These are phyloP conservation scores for Ogataea corticis DNA, from an alignment of 805 yeast species.

Conservation along the genomic window DNA sequence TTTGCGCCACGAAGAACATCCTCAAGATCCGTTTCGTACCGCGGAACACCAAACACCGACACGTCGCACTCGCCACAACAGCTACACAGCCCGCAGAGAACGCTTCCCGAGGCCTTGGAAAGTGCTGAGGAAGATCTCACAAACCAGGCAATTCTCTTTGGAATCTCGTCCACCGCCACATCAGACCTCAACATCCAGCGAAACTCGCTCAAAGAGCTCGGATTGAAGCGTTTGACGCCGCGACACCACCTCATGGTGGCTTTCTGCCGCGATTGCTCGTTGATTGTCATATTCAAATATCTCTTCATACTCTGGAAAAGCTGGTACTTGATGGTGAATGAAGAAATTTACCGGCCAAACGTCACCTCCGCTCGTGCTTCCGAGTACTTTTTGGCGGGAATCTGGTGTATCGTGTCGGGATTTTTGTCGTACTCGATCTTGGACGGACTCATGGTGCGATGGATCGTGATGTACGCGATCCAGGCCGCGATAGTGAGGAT, in stretches of 20 bases:
- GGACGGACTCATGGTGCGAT: constrained; percentile 87
- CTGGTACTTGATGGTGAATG: constrained; percentile 27
- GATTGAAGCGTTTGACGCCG: constrained; percentile 71
- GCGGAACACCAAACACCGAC: too few species aligned
- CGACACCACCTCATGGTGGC: constrained; percentile 76
- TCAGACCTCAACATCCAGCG: constrained; percentile 29
- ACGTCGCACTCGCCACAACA: constrained; percentile 3
- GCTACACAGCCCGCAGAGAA: constrained; percentile 9
- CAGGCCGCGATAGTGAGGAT: constrained; percentile 87
- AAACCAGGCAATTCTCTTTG: constrained; percentile 25
- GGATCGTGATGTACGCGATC: constrained; percentile 89
- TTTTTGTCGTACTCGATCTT: constrained; percentile 80
- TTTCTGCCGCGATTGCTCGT: constrained; percentile 73
- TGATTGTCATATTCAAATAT: constrained; percentile 37
- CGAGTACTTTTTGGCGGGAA: constrained; percentile 76
- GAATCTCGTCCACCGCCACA: constrained; percentile 30
- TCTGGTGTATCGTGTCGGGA: constrained; percentile 93
- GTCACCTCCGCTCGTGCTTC: constrained; percentile 64
- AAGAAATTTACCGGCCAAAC: constrained; percentile 26
- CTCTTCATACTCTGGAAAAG: constrained; percentile 27
- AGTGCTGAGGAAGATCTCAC: constrained; percentile 12
- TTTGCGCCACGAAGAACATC: neutral
- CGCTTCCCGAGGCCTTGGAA: constrained; percentile 6
- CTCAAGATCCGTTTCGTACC: neutral
- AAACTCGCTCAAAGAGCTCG: constrained; percentile 53